These are phyloP conservation scores for Ophiostoma pallidulum DNA, from an alignment of 2,329 filamentous ascomycete species.

Conservation along the genomic window DNA sequence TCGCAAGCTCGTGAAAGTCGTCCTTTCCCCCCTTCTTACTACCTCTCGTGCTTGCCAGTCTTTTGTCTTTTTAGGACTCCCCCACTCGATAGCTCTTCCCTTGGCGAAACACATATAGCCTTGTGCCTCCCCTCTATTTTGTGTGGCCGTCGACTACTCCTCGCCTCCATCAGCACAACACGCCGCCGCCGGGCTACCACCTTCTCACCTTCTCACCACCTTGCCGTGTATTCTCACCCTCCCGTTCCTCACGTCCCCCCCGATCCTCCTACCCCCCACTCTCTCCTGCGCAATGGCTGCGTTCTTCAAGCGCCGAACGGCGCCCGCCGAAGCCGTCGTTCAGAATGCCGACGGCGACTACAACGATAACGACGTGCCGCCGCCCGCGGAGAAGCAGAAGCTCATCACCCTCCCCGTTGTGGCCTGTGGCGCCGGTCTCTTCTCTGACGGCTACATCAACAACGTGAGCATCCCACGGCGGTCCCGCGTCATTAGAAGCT, in stretches of 20 bases:
- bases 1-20: neutral
- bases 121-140: too few relatives aligned
- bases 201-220: too few relatives aligned
- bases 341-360: neutral
- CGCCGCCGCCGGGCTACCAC: too few relatives aligned
- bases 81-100: too few relatives aligned
- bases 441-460: constrained; percentile 88
- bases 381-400: constrained; percentile 3
- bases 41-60: too few relatives aligned
- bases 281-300: constrained; percentile 5
- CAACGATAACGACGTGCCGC: constrained; percentile 1
- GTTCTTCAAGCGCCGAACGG: constrained; percentile 9
- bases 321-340: neutral
- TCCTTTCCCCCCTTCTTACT: neutral
- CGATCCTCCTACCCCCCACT: neutral
- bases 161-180: too few relatives aligned
- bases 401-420: constrained; percentile 55
- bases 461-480: constrained; percentile 41
- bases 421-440: constrained; percentile 81
- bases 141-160: too few relatives aligned
- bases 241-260: too few relatives aligned
- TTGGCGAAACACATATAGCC: too few relatives aligned
- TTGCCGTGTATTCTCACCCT: too few relatives aligned
- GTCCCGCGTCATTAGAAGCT: neutral
- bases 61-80: too few relatives aligned